Conservation (phyloP, 2,329 filamentous ascomycete genomes). For the Xylariaceae sp. region DNA sequence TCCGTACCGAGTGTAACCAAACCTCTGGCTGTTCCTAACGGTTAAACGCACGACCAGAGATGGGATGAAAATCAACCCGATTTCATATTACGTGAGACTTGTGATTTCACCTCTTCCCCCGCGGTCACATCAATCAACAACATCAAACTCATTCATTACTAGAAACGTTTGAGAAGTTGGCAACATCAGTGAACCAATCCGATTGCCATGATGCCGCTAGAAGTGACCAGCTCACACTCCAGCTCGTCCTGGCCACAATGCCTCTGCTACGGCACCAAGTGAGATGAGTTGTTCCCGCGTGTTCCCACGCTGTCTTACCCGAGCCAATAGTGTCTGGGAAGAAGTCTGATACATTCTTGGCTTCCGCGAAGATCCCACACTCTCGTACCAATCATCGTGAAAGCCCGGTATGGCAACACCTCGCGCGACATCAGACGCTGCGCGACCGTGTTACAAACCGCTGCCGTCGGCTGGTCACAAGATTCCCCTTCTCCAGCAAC, state of each 20-base stretch:
- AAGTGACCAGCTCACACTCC: not conserved
- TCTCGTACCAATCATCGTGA: not conserved
- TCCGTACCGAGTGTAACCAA: no score
- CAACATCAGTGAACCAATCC: not conserved
- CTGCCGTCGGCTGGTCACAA: not conserved
- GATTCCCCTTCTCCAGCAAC: not conserved
- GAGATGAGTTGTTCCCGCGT: not conserved
- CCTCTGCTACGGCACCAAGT: not conserved
- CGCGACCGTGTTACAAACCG: not conserved
- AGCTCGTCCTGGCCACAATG: not conserved
- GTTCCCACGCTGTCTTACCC: conserved; percentile 1
- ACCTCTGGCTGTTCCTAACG: no score
- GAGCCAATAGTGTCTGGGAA: not conserved
- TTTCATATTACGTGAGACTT: no score
- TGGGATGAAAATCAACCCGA: no score
- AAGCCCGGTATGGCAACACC: not conserved
- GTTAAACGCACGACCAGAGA: no score
- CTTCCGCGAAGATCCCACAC: not conserved
- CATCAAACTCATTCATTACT: no score
- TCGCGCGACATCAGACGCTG: not conserved
- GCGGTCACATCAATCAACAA: no score
- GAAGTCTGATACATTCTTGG: not conserved
- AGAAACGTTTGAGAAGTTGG: not conserved
- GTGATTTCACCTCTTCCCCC: no score
- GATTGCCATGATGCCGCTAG: not conserved